These are phyloP conservation scores for Starmerella etchellsii DNA, from an alignment of 805 yeast genomes.

Conservation along the genomic window DNA sequence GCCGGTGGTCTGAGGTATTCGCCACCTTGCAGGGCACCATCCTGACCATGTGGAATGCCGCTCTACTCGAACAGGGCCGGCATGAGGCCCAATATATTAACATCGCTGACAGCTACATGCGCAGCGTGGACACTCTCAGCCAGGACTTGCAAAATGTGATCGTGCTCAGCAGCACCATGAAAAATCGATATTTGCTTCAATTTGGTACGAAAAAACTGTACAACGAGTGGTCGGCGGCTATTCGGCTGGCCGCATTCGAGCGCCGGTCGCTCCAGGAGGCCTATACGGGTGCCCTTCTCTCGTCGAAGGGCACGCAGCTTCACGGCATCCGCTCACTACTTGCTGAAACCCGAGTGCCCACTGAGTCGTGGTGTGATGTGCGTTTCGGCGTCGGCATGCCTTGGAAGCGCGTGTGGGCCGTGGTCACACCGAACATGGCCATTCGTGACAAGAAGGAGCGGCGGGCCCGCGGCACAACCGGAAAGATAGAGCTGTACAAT, in stretches of 20 bases:
- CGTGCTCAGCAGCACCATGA: constrained; percentile 83
- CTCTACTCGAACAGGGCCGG: constrained; percentile 39
- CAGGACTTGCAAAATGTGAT: constrained; percentile 65
- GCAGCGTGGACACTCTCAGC: constrained; percentile 50
- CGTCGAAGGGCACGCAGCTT: constrained; percentile 79
- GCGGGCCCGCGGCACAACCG: constrained; percentile 31
- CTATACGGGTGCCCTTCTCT: constrained; percentile 84
- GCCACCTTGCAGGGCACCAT: constrained; percentile 86
- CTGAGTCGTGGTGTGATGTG: constrained; percentile 90
- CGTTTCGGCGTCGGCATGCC: constrained; percentile 97
- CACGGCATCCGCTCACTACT: constrained; percentile 77
- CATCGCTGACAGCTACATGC: constrained; percentile 78
- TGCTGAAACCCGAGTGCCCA: constrained; percentile 71
- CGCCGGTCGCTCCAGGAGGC: constrained; percentile 81
- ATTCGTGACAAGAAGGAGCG: constrained; percentile 32
- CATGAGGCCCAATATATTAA: constrained; percentile 79
- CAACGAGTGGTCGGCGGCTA: constrained; percentile 68
- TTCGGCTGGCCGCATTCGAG: constrained; percentile 70
- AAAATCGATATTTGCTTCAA: constrained; percentile 75
- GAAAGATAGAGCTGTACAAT: constrained; percentile 69
- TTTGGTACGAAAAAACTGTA: constrained; percentile 53
- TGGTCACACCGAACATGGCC: constrained; percentile 46
- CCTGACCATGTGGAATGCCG: constrained; percentile 75
- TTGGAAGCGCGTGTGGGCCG: constrained; percentile 90
- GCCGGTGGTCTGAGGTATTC: constrained; percentile 86